Base-by-base conservation (phyloP, 192 early-diverging fungal species). In the Coemansia sp. region DNA sequence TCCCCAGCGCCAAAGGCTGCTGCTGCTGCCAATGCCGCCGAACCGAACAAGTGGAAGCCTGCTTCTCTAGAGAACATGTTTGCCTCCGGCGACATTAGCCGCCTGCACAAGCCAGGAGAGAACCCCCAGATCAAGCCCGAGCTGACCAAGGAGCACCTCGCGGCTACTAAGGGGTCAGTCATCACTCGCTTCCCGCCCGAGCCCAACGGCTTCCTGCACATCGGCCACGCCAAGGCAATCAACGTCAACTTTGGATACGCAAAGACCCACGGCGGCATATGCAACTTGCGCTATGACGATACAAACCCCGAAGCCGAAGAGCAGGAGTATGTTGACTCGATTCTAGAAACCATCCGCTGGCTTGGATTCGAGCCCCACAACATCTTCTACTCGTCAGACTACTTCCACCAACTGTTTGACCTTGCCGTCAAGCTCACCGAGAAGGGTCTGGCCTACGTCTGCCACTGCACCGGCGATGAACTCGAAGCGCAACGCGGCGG, bases 211-310 rank as follows among this genome's bases (percentile, higher is more conserved):
- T 97, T 91, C 86, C 86, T 99, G 60, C 97, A 99, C 80, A 98
- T 99, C 83, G 97, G 98, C 62, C 98, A 99, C 77, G 96, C 96
- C 68, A 99, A 99, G 85, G 98, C 97, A 46, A 97, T 99, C 87
- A 99, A 99, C 79, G 91, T 99, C 73, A 99, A 97, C 87, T 99
- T 99, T 91, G 98, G 97, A 52, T 98, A 95, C 66, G 98, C 98
- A 22, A 88, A 89, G 71, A 91, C 92, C 13, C 90, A 95, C 75
- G 87, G 92, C 62, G 98, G 98, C 44, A 74, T 93, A 44, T 94
- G 92, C 72, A 95, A 99, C 84, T 89, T 99, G 66, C 90, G 94
- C 65, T 96, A 91, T 71, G 91, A 95, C 82, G 93, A 94, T 79
- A 95, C 93, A 13, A 95, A 95, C 76, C 93, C 93, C 52, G 89